Percentiles rank a stretch among this genome's conserved stretches.
Evolutionary conservation across 164 flowering plant genomes (phyloP).

Genomic region (Chimonanthus praecox): DNA sequence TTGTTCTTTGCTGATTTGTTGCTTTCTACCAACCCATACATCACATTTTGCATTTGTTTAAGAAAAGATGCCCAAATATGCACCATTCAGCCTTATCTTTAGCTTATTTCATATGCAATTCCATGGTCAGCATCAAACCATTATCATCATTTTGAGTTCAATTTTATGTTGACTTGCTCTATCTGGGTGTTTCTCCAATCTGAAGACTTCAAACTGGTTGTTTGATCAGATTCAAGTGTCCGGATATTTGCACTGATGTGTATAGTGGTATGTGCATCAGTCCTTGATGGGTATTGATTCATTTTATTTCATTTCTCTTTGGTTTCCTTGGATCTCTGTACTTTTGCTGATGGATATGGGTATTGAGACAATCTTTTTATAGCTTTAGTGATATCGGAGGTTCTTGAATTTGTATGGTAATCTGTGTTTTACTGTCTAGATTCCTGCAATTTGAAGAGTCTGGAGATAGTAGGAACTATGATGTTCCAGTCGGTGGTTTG

Average conservation of each 20-base stretch:
- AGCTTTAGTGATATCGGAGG: not conserved
- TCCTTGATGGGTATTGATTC: not conserved
- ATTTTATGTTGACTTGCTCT: conserved; percentile 13
- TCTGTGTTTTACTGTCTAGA: not conserved
- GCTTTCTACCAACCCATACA: conserved; percentile 23
- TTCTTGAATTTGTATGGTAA: not conserved
- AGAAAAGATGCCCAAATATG: conserved; percentile 5
- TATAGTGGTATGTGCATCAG: not conserved
- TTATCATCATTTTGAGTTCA: conserved; percentile 7
- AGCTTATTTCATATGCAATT: not conserved
- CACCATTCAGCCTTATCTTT: conserved; percentile 3
- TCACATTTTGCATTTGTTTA: conserved; percentile 10
- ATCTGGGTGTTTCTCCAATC: conserved; percentile 21
- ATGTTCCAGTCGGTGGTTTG: too few species aligned
- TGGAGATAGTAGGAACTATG: not conserved
- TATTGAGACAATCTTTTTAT: not conserved
- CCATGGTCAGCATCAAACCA: conserved; percentile 9
- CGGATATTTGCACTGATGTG: not conserved
- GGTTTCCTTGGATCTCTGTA: conserved; percentile 9
- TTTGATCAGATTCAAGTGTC: conserved; percentile 14
- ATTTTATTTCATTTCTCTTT: not conserved
- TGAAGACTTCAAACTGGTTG: conserved; percentile 4
- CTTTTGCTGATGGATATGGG: not conserved
- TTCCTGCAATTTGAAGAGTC: not conserved
- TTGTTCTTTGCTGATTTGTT: conserved; percentile 5